Evolutionary conservation across 2,329 filamentous ascomycete species (phyloP), one percentile per base, ranked within the genome.

Genomic region (Pseudocercospora crystallina): DNA sequence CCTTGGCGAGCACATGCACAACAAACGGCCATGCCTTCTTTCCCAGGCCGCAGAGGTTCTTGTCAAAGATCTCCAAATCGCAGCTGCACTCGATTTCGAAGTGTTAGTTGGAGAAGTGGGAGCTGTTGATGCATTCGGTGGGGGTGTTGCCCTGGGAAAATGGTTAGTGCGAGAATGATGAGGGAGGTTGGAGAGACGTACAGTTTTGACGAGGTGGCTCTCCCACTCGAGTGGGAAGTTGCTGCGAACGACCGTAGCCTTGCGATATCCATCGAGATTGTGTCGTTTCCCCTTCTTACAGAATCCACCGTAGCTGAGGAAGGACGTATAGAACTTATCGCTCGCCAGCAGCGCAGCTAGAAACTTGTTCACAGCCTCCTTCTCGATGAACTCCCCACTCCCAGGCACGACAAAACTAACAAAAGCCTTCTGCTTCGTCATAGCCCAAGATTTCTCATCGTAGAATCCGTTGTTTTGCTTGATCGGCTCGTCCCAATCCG

Each of bases 141-240:
- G n/a, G n/a, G n/a, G n/a, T n/a, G n/a, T n/a, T n/a, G n/a, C n/a
- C n/a, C n/a, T n/a, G n/a, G n/a, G n/a, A n/a, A n/a, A n/a, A 4
- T 5, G 13, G 14, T 29, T 26, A 26, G 20, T 26, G 20, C 20
- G 20, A 26, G n/a, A n/a, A n/a, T n/a, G n/a, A n/a, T n/a, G n/a
- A n/a, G n/a, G n/a, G n/a, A n/a, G n/a, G n/a, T n/a, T n/a, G n/a
- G n/a, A n/a, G n/a, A n/a, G n/a, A n/a, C n/a, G n/a, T n/a, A n/a
- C n/a, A n/a, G n/a, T n/a, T 26, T 14, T 37, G 34, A 11, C 37
- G n/a, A 39, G 15, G 26, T 39, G 44, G 12, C 34, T 47, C 35
- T 47, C 44, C 44, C 44, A 47, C 20, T 40, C 7, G 12, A 11
- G 34, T 15, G 44, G 44, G 36, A 47, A 47, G 36, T 47, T 47